Conservation (phyloP, 139 green algal genomes). For the Yamagishiella unicocca region DNA sequence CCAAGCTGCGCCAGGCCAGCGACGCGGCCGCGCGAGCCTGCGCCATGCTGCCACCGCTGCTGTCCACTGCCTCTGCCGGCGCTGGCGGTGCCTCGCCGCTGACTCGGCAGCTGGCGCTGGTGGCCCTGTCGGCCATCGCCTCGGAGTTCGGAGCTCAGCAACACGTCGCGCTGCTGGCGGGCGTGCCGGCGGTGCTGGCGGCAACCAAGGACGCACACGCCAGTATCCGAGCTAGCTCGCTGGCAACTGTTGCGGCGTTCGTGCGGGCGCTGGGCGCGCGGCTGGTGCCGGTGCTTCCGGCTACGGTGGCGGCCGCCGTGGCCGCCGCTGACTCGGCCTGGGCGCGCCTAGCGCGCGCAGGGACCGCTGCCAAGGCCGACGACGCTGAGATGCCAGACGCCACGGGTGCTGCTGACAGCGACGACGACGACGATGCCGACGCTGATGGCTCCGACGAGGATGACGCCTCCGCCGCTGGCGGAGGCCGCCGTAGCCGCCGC, state of each 20-base stretch:
- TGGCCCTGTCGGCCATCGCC: slow-evolving; percentile 57
- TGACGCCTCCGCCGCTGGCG: neutral
- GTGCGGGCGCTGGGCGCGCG: slow-evolving; percentile 60
- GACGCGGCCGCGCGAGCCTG: slow-evolving; percentile 53
- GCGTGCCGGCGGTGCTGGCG: slow-evolving; percentile 67
- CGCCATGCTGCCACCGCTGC: slow-evolving; percentile 48
- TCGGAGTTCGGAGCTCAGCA: slow-evolving; percentile 58
- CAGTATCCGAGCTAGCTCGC: slow-evolving; percentile 65
- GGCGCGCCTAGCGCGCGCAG: slow-evolving; percentile 31
- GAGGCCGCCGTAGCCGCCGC: neutral
- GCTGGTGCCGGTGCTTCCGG: slow-evolving; percentile 75
- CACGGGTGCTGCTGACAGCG: neutral
- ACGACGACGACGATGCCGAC: neutral
- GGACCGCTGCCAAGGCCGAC: neutral
- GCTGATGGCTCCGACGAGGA: slow-evolving; percentile 1
- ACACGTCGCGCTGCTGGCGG: slow-evolving; percentile 59
- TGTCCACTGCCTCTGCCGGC: neutral
- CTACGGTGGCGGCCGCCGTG: slow-evolving; percentile 60
- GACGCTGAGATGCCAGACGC: neutral
- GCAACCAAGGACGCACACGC: slow-evolving; percentile 32
- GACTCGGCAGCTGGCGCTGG: slow-evolving; percentile 66
- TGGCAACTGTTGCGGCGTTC: slow-evolving; percentile 59
- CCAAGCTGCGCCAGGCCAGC: slow-evolving; percentile 4
- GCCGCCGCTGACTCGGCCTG: slow-evolving; percentile 52
- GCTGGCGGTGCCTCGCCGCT: neutral